These are phyloP conservation scores for Boletus reticulatus DNA, from an alignment of 768 basidiomycete species.

Conservation along the genomic window DNA sequence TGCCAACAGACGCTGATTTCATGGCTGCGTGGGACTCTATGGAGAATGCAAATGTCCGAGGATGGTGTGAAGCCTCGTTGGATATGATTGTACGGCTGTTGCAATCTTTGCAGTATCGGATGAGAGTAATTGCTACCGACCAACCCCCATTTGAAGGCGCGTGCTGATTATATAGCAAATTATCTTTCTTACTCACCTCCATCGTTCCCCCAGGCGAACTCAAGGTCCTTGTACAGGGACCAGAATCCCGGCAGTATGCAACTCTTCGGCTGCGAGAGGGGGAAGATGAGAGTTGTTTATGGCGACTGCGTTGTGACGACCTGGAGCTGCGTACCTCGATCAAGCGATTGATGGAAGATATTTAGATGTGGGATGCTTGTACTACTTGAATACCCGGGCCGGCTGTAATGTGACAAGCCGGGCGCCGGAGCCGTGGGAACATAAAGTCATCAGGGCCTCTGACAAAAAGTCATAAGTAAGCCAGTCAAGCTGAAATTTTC, in stretches of 20 bases:
- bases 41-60: slow-evolving; percentile 47
- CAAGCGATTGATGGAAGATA: slow-evolving; percentile 39
- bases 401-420: too few relatives aligned
- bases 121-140: slow-evolving; percentile 54
- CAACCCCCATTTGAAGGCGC: slow-evolving; percentile 60
- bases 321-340: slow-evolving; percentile 41
- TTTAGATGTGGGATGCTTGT: too few relatives aligned
- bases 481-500: not conserved
- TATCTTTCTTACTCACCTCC: not conserved
- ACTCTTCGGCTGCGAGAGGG: slow-evolving; percentile 57
- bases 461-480: not conserved
- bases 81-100: slow-evolving; percentile 54
- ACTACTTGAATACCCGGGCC: too few relatives aligned
- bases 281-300: slow-evolving; percentile 70
- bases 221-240: slow-evolving; percentile 50
- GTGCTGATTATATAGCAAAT: slow-evolving; percentile 9
- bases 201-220: slow-evolving; percentile 51
- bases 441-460: too few relatives aligned
- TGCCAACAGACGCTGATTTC: slow-evolving; percentile 41
- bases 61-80: slow-evolving; percentile 65
- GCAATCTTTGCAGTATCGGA: slow-evolving; percentile 43
- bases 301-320: slow-evolving; percentile 62
- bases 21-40: slow-evolving; percentile 55
- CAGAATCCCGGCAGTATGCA: slow-evolving; percentile 25
- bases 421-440: not conserved